Evolutionary conservation across 352 stramenopile genomes (phyloP), one percentile per base, ranked within the genome.

Genomic region (Phytophthora cactorum): DNA sequence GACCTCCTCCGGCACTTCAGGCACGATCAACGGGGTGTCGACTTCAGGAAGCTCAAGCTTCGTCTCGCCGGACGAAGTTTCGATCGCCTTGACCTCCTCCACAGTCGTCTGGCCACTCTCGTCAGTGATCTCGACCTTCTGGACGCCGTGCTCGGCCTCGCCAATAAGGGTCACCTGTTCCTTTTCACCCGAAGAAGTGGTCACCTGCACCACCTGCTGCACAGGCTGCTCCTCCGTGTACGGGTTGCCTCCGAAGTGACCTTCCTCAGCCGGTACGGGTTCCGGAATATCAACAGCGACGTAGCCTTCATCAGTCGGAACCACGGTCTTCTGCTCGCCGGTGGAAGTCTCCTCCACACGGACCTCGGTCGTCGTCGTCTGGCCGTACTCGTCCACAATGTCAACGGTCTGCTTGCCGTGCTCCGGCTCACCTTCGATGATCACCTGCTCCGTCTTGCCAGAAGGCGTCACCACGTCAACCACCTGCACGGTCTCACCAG

Each of bases 71-170:
- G 49, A 47, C 7, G 63, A 11, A 3, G 50, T 66, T 49, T 66
- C 49, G 10, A 43, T 12, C 14, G 15, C 53, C 29, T 27, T 49
- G 11, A 57, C 28, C 38, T 57, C 31, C 4, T 38, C 38, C n/a
- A 31, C 25, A 12, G 56, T 63, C 11, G 11, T 41, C 3, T 31
- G 34, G 15, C 57, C 57, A 5, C 45, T 27, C 22, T 50, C 57
- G 32, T 64, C 36, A 22, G 17, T 43, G 46, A 64, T 56, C 57
- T 64, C 32, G 25, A 64, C 47, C 9, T 39, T 56, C 57, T 57
- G 46, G 2, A 50, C n/a, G n/a, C 57, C 45, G 34, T 57, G 32
- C n/a, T 64, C 57, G 12, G 39, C 4, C 17, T 45, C 45, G 32
- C 57, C 57, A 17, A 57, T 29, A 12, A 64, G 6, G 25, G 46